These are phyloP conservation scores for Umbellularia californica DNA, from an alignment of 164 flowering plant genomes.

Conservation along the genomic window DNA sequence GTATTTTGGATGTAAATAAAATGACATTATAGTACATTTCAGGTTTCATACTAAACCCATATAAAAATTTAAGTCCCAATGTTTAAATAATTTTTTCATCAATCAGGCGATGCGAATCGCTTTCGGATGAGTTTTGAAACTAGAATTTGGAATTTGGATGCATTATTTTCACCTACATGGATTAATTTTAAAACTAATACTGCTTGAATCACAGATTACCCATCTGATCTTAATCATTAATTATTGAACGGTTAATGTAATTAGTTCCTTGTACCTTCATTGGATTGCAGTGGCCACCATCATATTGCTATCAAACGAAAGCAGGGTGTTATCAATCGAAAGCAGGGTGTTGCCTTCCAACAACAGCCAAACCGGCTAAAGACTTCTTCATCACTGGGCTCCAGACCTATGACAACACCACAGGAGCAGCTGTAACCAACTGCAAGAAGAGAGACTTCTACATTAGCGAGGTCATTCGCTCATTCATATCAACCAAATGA, in stretches of 20 bases:
- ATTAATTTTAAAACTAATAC: neutral
- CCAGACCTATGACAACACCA: slow-evolving; percentile 1
- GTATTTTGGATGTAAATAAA: too few species aligned
- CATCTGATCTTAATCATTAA: neutral
- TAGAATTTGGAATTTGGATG: neutral
- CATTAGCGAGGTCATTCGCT: slow-evolving; percentile 7
- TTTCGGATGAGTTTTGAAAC: neutral
- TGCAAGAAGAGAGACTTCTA: slow-evolving; percentile 6
- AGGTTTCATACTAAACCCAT: too few species aligned
- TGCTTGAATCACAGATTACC: neutral
- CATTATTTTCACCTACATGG: neutral
- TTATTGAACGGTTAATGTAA: neutral
- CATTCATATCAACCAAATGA: neutral
- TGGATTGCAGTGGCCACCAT: slow-evolving; percentile 15
- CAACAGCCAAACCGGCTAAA: slow-evolving; percentile 4
- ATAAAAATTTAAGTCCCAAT: too few species aligned
- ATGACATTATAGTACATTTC: too few species aligned
- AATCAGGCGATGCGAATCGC: neutral
- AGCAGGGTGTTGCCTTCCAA: slow-evolving; percentile 8
- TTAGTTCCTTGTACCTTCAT: neutral
- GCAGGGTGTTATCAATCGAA: too few species aligned
- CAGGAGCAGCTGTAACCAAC: slow-evolving; percentile 1
- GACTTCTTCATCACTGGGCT: slow-evolving; percentile 11
- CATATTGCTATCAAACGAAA: slow-evolving; percentile 9
- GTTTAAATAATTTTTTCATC: neutral